Conservation (phyloP, 2,329 filamentous ascomycete species). For the Juglanconis juglandina region DNA sequence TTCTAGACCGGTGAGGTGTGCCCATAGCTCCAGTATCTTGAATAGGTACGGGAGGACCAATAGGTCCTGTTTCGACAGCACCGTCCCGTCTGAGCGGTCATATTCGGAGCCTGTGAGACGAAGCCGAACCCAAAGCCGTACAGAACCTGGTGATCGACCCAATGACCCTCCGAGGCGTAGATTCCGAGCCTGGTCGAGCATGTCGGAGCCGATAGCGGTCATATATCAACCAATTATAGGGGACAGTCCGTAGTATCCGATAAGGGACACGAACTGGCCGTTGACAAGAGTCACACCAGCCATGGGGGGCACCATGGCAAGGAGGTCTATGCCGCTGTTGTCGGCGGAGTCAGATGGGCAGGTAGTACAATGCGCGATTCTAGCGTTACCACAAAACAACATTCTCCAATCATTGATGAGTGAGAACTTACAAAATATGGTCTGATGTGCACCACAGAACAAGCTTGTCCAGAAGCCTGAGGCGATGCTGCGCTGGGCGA, state of each 20-base stretch:
- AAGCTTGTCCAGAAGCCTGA: slow-evolving; percentile 32
- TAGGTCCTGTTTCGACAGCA: slow-evolving; percentile 40
- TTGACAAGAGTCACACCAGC: slow-evolving; percentile 22
- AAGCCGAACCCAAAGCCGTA: slow-evolving; percentile 35
- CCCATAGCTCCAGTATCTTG: no score
- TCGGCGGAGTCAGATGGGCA: slow-evolving; percentile 31
- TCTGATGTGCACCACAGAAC: slow-evolving; percentile 25
- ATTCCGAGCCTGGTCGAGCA: slow-evolving; percentile 33
- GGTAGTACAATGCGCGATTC: slow-evolving; percentile 22
- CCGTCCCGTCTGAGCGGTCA: slow-evolving; percentile 37
- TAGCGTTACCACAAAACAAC: background rate
- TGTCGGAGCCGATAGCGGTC: slow-evolving; percentile 27
- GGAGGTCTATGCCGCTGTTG: slow-evolving; percentile 28
- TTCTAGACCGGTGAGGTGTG: no score
- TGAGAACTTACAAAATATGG: background rate
- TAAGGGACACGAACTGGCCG: slow-evolving; percentile 22
- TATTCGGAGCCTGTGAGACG: slow-evolving; percentile 32
- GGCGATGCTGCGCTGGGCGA: slow-evolving; percentile 40
- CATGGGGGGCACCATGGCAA: slow-evolving; percentile 26
- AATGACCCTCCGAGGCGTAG: slow-evolving; percentile 27
- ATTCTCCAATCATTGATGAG: no score
- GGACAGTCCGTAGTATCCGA: slow-evolving; percentile 34
- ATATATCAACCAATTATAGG: slow-evolving; percentile 28
- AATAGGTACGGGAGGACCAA: slow-evolving; percentile 34
- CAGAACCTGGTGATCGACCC: slow-evolving; percentile 36